Percentiles rank a stretch among this genome's conserved stretches.
Conservation (phyloP, 1,284 basidiomycete species). For the Fomitopsis betulina region DNA sequence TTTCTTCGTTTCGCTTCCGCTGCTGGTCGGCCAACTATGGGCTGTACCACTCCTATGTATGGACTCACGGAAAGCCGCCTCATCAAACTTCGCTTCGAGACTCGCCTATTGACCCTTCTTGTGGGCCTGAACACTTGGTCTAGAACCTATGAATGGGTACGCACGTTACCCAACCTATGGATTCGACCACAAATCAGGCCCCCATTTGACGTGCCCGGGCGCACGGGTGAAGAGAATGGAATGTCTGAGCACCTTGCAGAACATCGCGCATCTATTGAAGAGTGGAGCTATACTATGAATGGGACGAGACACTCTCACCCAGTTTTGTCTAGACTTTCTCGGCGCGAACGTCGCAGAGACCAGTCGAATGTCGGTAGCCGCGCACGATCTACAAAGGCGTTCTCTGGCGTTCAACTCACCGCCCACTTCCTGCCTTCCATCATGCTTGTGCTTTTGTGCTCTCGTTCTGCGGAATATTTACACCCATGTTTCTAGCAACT, state of each 20-base stretch:
- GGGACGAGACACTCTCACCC: neutral
- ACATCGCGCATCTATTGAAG: neutral
- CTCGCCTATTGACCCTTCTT: neutral
- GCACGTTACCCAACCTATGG: neutral
- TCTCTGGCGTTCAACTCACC: neutral
- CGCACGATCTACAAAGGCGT: neutral
- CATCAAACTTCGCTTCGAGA: no score
- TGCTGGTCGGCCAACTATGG: no score
- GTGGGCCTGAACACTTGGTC: neutral
- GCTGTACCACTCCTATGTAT: no score
- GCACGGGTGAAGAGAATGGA: neutral
- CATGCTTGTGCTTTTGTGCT: conserved; percentile 4
- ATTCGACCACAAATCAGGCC: neutral
- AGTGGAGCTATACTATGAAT: neutral
- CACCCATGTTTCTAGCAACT: conserved; percentile 56
- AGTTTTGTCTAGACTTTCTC: neutral
- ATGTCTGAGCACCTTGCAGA: neutral
- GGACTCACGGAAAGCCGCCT: no score
- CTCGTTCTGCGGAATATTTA: neutral
- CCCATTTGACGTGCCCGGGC: neutral
- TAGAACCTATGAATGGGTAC: neutral
- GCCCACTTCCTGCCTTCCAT: neutral
- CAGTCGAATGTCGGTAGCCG: neutral
- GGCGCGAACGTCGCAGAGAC: neutral
- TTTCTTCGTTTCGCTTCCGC: no score